These are phyloP conservation scores for Sarcodon aspratus DNA, from an alignment of 768 basidiomycete species.

Conservation along the genomic window DNA sequence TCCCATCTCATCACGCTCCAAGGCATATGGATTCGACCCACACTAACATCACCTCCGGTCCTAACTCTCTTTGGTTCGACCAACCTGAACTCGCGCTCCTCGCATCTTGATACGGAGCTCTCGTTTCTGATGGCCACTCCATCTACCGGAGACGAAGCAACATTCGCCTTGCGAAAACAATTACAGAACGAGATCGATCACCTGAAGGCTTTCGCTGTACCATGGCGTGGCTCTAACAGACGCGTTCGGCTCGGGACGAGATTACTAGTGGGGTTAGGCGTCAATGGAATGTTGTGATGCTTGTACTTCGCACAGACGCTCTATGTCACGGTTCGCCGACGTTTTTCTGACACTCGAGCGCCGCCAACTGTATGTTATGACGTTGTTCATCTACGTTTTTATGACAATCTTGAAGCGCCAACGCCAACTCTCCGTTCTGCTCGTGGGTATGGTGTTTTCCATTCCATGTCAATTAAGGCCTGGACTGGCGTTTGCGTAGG, in stretches of 20 bases:
- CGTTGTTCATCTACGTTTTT: too few species aligned
- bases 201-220: slow-evolving; percentile 34
- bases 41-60: slow-evolving; percentile 35
- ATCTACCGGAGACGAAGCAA: slow-evolving; percentile 21
- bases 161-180: slow-evolving; percentile 30
- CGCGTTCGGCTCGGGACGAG: slow-evolving; percentile 54
- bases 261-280: slow-evolving; percentile 40
- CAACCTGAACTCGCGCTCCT: slow-evolving; percentile 86
- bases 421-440: too few species aligned
- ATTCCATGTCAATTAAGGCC: too few species aligned
- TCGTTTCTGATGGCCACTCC: slow-evolving; percentile 63
- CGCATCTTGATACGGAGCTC: slow-evolving; percentile 84
- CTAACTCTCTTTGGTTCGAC: slow-evolving; percentile 90
- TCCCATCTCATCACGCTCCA: not conserved
- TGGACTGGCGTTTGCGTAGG: too few species aligned
- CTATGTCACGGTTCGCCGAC: too few species aligned
- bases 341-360: too few species aligned
- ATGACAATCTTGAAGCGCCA: too few species aligned
- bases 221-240: slow-evolving; percentile 52
- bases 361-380: too few species aligned
- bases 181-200: slow-evolving; percentile 43
- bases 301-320: too few species aligned
- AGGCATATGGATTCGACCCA: slow-evolving; percentile 83
- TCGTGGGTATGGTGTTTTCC: too few species aligned
- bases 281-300: slow-evolving; percentile 57